Conservation (phyloP, 768 basidiomycete genomes). For the Coprinellus aureogranulatus region DNA sequence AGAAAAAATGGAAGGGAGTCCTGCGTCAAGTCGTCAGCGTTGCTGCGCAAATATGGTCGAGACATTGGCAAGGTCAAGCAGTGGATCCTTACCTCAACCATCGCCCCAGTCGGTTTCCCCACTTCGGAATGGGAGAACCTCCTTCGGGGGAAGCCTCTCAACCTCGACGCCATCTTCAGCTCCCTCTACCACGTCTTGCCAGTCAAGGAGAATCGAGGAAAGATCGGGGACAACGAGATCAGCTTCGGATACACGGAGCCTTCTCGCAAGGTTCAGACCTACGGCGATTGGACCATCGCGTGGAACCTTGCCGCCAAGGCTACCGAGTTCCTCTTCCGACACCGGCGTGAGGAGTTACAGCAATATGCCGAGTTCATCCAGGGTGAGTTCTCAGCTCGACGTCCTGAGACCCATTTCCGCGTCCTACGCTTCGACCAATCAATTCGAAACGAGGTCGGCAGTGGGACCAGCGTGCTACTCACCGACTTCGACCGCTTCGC, state of each 20-base stretch:
- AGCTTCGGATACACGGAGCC: background rate
- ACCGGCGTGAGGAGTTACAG: conserved; percentile 22
- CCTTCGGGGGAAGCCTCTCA: conserved; percentile 20
- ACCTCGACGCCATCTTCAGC: conserved; percentile 27
- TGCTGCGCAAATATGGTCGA: background rate
- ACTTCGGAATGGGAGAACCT: conserved; percentile 23
- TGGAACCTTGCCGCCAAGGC: conserved; percentile 18
- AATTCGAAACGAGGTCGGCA: conserved; percentile 21
- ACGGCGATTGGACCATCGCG: conserved; percentile 23
- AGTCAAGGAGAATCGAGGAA: conserved; percentile 10
- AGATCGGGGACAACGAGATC: background rate
- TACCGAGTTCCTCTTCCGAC: conserved; percentile 22
- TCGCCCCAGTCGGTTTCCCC: conserved; percentile 14
- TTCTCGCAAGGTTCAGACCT: background rate
- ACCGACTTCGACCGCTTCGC: conserved; percentile 16
- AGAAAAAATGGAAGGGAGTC: background rate
- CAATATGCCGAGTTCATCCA: conserved; percentile 24
- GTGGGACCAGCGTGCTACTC: conserved; percentile 16
- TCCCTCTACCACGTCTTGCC: conserved; percentile 12
- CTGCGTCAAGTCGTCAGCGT: background rate
- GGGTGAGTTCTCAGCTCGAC: conserved; percentile 18
- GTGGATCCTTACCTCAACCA: conserved; percentile 1
- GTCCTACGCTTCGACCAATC: conserved; percentile 33
- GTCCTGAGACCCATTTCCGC: conserved; percentile 1
- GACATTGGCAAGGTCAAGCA: conserved; percentile 4